phyloP scores from a whole-genome alignment of 345 rosid genomes.

The Boechera retrofracta region DNA sequence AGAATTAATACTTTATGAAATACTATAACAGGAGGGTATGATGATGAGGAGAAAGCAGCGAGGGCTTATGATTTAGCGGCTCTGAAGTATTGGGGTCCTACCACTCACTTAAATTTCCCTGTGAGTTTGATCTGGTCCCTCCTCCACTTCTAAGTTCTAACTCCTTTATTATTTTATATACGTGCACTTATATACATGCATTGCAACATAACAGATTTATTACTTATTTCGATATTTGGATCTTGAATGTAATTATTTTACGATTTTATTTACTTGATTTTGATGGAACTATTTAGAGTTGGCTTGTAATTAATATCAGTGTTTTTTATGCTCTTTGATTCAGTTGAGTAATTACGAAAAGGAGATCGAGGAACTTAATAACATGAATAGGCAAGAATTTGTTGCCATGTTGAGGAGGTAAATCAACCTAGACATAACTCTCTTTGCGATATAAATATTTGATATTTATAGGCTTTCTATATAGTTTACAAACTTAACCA shows the following conservation, averaged over 20 bases:
- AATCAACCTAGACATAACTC: conserved; percentile 1
- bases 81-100: conserved; percentile 93
- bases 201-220: background rate
- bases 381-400: conserved; percentile 88
- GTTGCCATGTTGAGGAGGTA: conserved; percentile 91
- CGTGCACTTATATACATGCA: background rate
- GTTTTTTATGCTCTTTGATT: background rate
- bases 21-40: conserved; percentile 74
- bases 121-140: conserved; percentile 51
- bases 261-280: background rate
- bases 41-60: conserved; percentile 87
- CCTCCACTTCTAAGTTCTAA: conserved; percentile 25
- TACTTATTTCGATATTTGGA: background rate
- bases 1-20: background rate
- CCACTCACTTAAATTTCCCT: conserved; percentile 84
- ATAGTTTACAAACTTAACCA: background rate
- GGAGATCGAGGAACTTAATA: conserved; percentile 72
- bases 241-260: background rate
- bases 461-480: background rate
- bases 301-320: background rate
- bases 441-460: background rate
- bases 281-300: conserved; percentile 3
- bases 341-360: conserved; percentile 76
- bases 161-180: background rate
- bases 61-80: conserved; percentile 94